Base-by-base conservation (phyloP, 148 eudicot genomes). In the Rhododendron kiyosumense region DNA sequence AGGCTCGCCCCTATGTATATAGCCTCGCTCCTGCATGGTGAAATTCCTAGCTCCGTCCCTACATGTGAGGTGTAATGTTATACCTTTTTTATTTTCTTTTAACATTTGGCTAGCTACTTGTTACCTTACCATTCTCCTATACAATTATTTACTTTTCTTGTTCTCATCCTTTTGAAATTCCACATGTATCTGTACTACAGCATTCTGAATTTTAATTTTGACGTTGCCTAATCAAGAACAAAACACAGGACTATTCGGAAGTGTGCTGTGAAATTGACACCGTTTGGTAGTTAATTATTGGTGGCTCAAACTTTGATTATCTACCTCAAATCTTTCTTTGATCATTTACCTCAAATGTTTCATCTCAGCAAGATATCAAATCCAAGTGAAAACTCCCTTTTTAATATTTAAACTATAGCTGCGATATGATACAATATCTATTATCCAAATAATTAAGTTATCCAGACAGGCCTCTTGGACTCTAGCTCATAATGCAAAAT, bases 401-500 rank as follows among this genome's bases (percentile, higher is more conserved):
- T 4, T 30, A 41, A 41, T 41, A 5, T 41, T 41, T 41, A 0
- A 41, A 41, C 45, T 41, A 41, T 41, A 43, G 26, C 14, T 10
- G 20, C 61, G 14, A 26, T 4, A 49, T 0, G 13, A 12, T n/a
- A 65, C 32, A 26, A 51, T 17, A 15, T 26, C 30, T 3, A 7
- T 28, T 28, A 26, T 18, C 65, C 34, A 51, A 54, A 17, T 38
- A 7, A 5, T 30, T 15, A 3, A 32, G 8, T 14, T 28, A 26
- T 24, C 59, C 54, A 81, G 83, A 38, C 83, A 26, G 65, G 65
- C 59, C 67, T 81, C 46, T n/a, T 54, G 82, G 41, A 52, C 43
- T 28, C 63, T 48, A 49, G 36, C 38, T n/a, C 14, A 14, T 49
- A 12, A 51, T 81, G 83, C 38, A 51, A 13, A 17, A 81, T 32